These are phyloP conservation scores for Cryomyces minteri DNA, from an alignment of 495 filamentous ascomycete species.

Conservation along the genomic window DNA sequence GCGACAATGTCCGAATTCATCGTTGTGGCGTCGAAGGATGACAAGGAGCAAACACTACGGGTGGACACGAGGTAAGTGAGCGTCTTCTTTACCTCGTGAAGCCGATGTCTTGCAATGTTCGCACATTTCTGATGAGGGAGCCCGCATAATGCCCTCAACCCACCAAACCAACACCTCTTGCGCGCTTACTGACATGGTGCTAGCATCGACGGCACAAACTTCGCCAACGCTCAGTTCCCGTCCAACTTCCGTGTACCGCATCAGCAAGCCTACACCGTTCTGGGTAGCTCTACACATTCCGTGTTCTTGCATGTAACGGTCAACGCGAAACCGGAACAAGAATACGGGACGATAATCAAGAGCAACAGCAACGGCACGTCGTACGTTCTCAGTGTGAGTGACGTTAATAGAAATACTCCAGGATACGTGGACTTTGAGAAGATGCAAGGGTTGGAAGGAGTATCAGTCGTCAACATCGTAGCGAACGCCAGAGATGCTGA, in stretches of 20 bases:
- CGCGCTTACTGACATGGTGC: slow-evolving; percentile 25
- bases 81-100: no score
- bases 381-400: slow-evolving; percentile 62
- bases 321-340: slow-evolving; percentile 34
- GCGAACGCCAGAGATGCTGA: slow-evolving; percentile 42
- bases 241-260: slow-evolving; percentile 56
- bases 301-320: slow-evolving; percentile 83
- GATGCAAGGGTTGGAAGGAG: slow-evolving; percentile 77
- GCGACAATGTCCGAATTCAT: slow-evolving; percentile 92
- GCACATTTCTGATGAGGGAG: no score
- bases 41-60: slow-evolving; percentile 8
- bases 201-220: slow-evolving; percentile 64
- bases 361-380: slow-evolving; percentile 96
- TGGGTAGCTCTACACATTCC: slow-evolving; percentile 82
- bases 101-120: no score
- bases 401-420: slow-evolving; percentile 52
- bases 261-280: slow-evolving; percentile 72
- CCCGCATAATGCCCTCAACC: no score
- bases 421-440: slow-evolving; percentile 95
- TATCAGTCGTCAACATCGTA: slow-evolving; percentile 72
- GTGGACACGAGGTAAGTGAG: no score
- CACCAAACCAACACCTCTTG: no score
- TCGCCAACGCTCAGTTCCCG: slow-evolving; percentile 74
- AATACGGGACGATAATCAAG: slow-evolving; percentile 81
- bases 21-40: slow-evolving; percentile 67